phyloP scores from a whole-genome alignment of 805 yeast genomes.

The Hemisphaericaspora nanyangensis region DNA sequence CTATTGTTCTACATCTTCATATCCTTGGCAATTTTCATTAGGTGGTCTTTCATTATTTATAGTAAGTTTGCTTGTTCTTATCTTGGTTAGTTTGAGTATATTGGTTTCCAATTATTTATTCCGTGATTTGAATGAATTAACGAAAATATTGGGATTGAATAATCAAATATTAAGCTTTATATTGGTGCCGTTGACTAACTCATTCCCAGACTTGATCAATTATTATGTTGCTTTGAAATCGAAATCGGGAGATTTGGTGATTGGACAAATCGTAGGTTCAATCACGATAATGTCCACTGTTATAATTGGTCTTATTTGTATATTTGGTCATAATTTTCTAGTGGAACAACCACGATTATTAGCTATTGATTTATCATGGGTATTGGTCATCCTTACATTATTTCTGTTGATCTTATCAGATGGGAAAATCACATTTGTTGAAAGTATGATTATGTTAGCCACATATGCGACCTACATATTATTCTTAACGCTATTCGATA shows the following conservation, averaged over 20 bases:
- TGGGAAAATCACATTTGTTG: conserved; percentile 28
- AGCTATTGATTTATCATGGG: conserved; percentile 26
- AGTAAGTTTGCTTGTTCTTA: conserved; percentile 10
- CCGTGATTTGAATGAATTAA: conserved; percentile 24
- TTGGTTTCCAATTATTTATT: conserved; percentile 33
- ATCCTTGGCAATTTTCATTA: conserved; percentile 11
- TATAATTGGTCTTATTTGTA: conserved; percentile 30
- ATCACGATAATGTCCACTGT: conserved; percentile 29
- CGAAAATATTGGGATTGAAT: conserved; percentile 20
- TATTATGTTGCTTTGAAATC: conserved; percentile 27
- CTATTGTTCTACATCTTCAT: conserved; percentile 21
- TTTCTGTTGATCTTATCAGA: conserved; percentile 29
- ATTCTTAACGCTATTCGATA: conserved; percentile 17
- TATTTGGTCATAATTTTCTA: conserved; percentile 19
- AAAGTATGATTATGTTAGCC: conserved; percentile 23
- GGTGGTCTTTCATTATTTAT: conserved; percentile 11
- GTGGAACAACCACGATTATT: conserved; percentile 16
- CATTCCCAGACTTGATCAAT: conserved; percentile 35
- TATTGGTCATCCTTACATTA: conserved; percentile 20
- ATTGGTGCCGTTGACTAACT: conserved; percentile 33
- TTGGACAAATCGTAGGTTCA: conserved; percentile 38
- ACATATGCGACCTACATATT: conserved; percentile 21
- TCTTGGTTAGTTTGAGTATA: conserved; percentile 25
- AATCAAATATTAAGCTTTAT: conserved; percentile 29
- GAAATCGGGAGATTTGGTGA: conserved; percentile 27